Percentiles rank a stretch among this genome's conserved stretches.
Evolutionary conservation across 352 stramenopile genomes (phyloP).

Genomic region (Blastocystis sp.): DNA sequence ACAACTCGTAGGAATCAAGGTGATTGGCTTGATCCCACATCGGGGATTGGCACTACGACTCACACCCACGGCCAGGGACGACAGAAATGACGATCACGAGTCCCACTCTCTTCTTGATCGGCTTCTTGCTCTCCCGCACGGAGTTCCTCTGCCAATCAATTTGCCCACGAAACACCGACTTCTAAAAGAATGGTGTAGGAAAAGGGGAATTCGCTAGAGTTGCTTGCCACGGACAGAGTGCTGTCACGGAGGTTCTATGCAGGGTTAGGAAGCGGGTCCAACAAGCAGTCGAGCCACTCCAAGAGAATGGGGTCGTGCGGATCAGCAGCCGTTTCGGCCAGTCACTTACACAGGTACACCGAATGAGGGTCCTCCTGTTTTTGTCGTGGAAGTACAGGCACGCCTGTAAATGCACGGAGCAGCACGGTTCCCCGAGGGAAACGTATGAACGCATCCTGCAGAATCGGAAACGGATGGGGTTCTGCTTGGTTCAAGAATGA

Average conservation of each 20-base stretch:
- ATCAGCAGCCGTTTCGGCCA: not conserved
- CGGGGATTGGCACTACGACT: conserved; percentile 3
- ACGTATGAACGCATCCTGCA: not conserved
- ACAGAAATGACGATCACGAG: conserved; percentile 18
- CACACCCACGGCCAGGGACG: not conserved
- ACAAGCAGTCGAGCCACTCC: not conserved
- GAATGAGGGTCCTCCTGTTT: conserved; percentile 14
- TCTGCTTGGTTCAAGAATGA: too few relatives aligned
- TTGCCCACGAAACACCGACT: not conserved
- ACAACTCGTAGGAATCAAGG: conserved; percentile 14
- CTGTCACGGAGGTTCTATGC: not conserved
- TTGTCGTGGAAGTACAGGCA: conserved; percentile 28
- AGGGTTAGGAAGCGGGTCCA: not conserved
- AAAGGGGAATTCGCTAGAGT: not conserved
- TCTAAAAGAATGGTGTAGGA: conserved; percentile 13
- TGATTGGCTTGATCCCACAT: not conserved
- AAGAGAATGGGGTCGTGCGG: too few relatives aligned
- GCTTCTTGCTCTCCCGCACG: not conserved
- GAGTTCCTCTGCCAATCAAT: conserved; percentile 12
- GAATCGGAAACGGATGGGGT: too few relatives aligned
- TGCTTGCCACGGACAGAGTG: not conserved
- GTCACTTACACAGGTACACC: conserved; percentile 49
- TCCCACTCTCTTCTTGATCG: conserved; percentile 30
- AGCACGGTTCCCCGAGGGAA: not conserved
- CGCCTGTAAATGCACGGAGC: not conserved